Conservation (phyloP, 352 stramenopile species). For the Pythium folliculosum region DNA sequence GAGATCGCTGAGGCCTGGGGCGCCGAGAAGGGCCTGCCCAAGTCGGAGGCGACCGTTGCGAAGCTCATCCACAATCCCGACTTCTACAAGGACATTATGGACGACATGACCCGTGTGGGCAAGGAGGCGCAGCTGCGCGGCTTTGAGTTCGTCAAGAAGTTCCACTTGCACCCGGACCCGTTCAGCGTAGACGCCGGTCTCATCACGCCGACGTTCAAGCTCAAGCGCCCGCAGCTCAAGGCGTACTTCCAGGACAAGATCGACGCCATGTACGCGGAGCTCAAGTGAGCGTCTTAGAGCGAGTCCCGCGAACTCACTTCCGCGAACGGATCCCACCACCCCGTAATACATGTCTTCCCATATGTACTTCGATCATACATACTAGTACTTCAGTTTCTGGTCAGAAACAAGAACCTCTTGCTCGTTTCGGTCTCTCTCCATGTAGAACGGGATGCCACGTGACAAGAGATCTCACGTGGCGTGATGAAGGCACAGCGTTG, state of each 20-base stretch:
- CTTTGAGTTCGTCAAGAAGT: constrained; percentile 92
- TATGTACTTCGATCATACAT: not conserved
- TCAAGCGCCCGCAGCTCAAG: constrained; percentile 87
- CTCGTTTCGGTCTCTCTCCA: not conserved
- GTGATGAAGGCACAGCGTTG: too few relatives aligned
- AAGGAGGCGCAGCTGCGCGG: constrained; percentile 76
- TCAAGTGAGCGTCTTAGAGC: not conserved
- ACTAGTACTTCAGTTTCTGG: not conserved
- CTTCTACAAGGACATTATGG: constrained; percentile 35
- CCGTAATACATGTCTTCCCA: not conserved
- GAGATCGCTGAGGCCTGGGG: constrained; percentile 62
- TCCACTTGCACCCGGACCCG: constrained; percentile 85
- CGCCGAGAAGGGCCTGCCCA: constrained; percentile 53
- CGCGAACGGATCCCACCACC: not conserved
- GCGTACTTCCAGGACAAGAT: constrained; percentile 55
- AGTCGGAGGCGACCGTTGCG: constrained; percentile 29
- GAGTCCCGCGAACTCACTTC: not conserved
- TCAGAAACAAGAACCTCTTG: not conserved
- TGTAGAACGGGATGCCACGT: too few relatives aligned
- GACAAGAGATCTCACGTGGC: not conserved
- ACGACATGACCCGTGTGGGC: constrained; percentile 43
- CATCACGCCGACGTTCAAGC: constrained; percentile 96
- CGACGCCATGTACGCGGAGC: constrained; percentile 48
- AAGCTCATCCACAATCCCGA: constrained; percentile 36
- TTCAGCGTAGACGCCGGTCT: constrained; percentile 93